Conservation (phyloP, 768 basidiomycete genomes). For the Coprinopsis cinerea region DNA sequence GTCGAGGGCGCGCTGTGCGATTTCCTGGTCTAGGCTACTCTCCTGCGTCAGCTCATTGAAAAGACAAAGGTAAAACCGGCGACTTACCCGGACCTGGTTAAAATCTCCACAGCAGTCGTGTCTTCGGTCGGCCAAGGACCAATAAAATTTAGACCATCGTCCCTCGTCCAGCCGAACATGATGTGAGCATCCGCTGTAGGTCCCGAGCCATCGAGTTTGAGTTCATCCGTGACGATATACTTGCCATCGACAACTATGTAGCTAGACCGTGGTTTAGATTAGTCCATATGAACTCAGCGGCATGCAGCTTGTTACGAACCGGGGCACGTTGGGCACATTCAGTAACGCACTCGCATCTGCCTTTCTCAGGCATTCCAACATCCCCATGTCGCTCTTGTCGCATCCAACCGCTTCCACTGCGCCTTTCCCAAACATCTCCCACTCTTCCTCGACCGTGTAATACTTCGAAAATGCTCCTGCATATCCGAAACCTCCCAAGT, state of each 20-base stretch:
- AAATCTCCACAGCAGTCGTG: conserved; percentile 13
- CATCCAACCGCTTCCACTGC: conserved; percentile 38
- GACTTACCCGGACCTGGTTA: conserved; percentile 18
- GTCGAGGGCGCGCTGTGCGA: conserved; percentile 12
- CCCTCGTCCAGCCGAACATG: conserved; percentile 46
- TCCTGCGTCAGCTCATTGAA: background rate
- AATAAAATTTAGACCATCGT: conserved; percentile 44
- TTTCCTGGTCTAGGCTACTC: conserved; percentile 10
- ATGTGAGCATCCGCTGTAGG: conserved; percentile 38
- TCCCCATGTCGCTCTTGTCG: conserved; percentile 22
- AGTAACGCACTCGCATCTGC: conserved; percentile 31
- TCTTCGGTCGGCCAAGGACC: conserved; percentile 21
- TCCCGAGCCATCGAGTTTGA: conserved; percentile 34
- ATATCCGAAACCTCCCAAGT: conserved; percentile 43
- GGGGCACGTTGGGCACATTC: conserved; percentile 28
- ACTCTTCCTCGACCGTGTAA: conserved; percentile 37
- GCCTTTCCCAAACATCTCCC: conserved; percentile 24
- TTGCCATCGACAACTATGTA: conserved; percentile 43
- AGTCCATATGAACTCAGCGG: background rate
- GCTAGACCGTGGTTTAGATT: conserved; percentile 20
- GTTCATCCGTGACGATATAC: conserved; percentile 32
- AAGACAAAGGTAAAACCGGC: conserved; percentile 11
- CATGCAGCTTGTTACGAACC: conserved; percentile 10
- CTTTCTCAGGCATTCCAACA: conserved; percentile 32
- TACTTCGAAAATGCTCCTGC: conserved; percentile 46